Conservation (phyloP, 257 asterid genomes). For the Capsicum chinense region DNA sequence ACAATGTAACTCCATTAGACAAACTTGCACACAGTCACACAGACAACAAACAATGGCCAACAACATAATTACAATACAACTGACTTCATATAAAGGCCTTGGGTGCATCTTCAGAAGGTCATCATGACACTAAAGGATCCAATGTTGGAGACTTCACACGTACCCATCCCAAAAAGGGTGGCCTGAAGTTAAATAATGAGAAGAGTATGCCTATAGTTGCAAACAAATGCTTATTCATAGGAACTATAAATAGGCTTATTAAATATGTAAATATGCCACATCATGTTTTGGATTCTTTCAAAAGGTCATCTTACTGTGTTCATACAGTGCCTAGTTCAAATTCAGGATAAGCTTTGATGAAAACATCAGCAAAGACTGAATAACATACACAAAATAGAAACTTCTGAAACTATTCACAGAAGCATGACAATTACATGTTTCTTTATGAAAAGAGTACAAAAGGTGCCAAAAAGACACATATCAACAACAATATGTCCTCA, state of each 20-base stretch:
- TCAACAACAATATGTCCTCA: conserved; percentile 1
- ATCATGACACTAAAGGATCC: conserved; percentile 9
- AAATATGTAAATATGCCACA: background rate
- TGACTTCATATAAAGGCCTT: conserved; percentile 18
- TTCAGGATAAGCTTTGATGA: background rate
- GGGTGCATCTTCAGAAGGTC: conserved; percentile 13
- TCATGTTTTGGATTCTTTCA: background rate
- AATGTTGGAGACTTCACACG: background rate
- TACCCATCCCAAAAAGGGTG: background rate
- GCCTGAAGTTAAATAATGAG: background rate
- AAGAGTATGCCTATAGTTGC: background rate
- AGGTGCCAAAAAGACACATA: background rate
- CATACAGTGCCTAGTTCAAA: background rate
- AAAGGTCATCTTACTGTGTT: background rate
- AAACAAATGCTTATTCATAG: background rate
- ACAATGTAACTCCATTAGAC: background rate
- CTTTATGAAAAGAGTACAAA: background rate
- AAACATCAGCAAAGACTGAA: background rate
- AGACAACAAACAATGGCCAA: background rate
- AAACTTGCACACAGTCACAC: conserved; percentile 19
- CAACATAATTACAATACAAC: background rate
- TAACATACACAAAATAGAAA: background rate
- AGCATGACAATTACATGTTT: background rate
- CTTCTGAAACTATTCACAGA: background rate
- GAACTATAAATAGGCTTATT: background rate